These are phyloP conservation scores for Globisporangium nunn DNA, from an alignment of 352 stramenopile species.

Conservation along the genomic window DNA sequence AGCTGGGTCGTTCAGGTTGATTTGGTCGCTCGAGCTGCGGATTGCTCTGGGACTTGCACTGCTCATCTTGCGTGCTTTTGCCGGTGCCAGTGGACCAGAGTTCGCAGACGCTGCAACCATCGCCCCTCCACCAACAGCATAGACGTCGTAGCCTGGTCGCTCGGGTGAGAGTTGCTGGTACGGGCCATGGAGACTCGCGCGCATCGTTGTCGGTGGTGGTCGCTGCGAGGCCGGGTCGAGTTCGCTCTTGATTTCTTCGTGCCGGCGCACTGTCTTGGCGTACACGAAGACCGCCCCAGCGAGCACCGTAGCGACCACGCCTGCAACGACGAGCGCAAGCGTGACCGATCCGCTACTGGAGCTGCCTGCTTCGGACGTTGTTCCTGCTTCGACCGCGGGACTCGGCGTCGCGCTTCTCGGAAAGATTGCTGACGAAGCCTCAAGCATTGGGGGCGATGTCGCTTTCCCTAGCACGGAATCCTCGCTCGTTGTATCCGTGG, in stretches of 20 bases:
- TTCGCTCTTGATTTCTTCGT: conserved; percentile 31
- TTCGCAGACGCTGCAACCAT: neutral
- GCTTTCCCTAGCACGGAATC: neutral
- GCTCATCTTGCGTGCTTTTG: neutral
- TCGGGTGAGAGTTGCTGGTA: conserved; percentile 15
- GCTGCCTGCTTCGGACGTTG: conserved; percentile 12
- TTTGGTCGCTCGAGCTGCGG: conserved; percentile 1
- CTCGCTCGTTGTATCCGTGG: neutral
- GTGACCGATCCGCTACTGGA: conserved; percentile 23
- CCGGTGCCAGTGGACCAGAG: neutral
- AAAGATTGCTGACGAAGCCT: conserved; percentile 6
- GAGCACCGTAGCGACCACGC: conserved; percentile 35
- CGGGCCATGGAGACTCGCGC: neutral
- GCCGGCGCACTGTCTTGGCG: conserved; percentile 23
- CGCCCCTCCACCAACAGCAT: conserved; percentile 1
- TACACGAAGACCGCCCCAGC: conserved; percentile 45
- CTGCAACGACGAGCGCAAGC: conserved; percentile 40
- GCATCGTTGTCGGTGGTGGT: neutral
- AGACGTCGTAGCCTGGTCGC: conserved; percentile 6
- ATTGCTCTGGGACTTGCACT: neutral
- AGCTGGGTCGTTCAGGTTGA: conserved; percentile 43
- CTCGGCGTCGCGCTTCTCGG: conserved; percentile 3
- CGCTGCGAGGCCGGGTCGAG: conserved; percentile 17
- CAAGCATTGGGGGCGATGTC: neutral
- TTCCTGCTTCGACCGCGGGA: conserved; percentile 24